Base-by-base conservation (phyloP, 2,329 filamentous ascomycete genomes). In the Didymellaceae sp. region DNA sequence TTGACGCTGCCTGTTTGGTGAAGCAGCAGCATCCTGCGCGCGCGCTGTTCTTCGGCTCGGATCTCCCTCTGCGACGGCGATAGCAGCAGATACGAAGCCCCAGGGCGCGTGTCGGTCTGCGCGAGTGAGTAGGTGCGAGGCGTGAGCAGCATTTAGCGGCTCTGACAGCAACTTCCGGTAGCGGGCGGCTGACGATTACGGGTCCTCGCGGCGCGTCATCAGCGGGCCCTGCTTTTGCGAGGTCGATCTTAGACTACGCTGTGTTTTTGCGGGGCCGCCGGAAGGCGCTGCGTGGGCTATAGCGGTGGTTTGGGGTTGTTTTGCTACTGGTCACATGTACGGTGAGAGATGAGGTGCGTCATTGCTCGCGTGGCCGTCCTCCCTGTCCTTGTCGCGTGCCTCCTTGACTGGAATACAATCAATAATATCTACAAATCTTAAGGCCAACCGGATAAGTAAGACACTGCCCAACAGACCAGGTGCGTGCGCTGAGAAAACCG, bases 1-100 rank as follows among this genome's bases (percentile, higher is more conserved):
- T 93, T 96, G 72, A 97, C 88, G 77, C 84, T 90, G 68, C 94
- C 94, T 58, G 88, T 82, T 77, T 97, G 94, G 75, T 97, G 90
- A 54, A 96, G 79, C 70, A 97, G 85, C 59, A 97, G 81, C 94
- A 97, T 97, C 43, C 58, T 72, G 42, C 62, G 55, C 37, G 69
- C 69, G 49, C 65, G 68, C 51, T 58, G 56, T 58, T 69, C 53
- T 47, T 69, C 70, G 30, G 56, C 59, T 38, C 62, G 63, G 53
- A 60, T 61, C 49, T 74, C 70, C 53, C 63, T 66, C 50, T 67
- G 66, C 55, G 72, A 68, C 31, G 58, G 58, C 8, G 64, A 63
- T 10, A 66, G 61, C 45, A 69, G 54, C 45, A 74, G 68, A 45
- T 69, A 75, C 7, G 71, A 69, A 28, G 67, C 58, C 42, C 54